These are phyloP conservation scores for Mycotypha africana DNA, from an alignment of 371 early-diverging fungal species.

Conservation along the genomic window DNA sequence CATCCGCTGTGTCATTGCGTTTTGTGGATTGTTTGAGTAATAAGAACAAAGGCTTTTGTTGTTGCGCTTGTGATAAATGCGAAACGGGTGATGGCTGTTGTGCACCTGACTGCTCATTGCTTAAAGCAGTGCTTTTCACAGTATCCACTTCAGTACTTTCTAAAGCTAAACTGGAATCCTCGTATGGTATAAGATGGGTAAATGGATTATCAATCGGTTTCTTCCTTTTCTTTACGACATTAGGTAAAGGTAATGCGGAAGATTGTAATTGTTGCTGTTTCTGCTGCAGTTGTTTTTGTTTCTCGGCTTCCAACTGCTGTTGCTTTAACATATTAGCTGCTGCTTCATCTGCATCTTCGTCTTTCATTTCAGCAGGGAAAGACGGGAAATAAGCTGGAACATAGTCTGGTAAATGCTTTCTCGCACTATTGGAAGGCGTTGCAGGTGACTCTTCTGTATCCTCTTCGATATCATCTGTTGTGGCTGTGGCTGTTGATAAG, in stretches of 20 bases:
- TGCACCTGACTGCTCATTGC: not conserved
- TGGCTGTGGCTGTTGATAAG: not conserved
- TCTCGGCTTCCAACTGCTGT: conserved; percentile 5
- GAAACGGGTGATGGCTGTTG: too few species aligned
- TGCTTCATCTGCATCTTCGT: conserved; percentile 20
- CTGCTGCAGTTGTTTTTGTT: conserved; percentile 7
- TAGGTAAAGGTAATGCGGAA: conserved; percentile 18
- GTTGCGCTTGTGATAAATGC: not conserved
- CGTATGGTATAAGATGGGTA: conserved; percentile 44
- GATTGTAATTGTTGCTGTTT: conserved; percentile 1
- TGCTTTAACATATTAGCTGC: conserved; percentile 1
- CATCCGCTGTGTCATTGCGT: not conserved
- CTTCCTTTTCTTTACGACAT: conserved; percentile 32
- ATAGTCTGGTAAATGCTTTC: conserved; percentile 27
- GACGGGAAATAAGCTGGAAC: conserved; percentile 39
- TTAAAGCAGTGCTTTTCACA: too few species aligned
- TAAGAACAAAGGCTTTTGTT: conserved; percentile 4
- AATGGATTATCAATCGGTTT: conserved; percentile 49
- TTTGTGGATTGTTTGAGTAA: not conserved
- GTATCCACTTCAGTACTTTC: conserved; percentile 5
- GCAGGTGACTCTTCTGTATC: not conserved
- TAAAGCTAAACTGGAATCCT: conserved; percentile 36
- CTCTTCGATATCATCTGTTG: not conserved
- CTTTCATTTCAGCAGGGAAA: conserved; percentile 32
- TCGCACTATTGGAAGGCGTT: not conserved